Percentiles rank a stretch among this genome's conserved stretches.
These are phyloP conservation scores for Coemansia sp. DNA, from an alignment of 192 early-diverging fungal genomes.

Conservation along the genomic window DNA sequence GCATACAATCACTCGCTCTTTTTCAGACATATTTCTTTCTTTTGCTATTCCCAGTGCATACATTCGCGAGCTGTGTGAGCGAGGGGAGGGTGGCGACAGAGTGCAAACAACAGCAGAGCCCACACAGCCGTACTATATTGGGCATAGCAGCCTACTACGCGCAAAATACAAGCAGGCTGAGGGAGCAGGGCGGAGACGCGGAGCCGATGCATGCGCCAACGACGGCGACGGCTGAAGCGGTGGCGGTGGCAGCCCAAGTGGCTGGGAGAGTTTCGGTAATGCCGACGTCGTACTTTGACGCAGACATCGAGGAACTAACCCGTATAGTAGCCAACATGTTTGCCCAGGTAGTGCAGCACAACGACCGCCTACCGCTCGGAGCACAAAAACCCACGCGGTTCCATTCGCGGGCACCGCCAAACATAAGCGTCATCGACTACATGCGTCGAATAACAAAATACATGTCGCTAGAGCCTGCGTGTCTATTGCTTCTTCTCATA, in stretches of 20 bases:
- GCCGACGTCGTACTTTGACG: slow-evolving; percentile 44
- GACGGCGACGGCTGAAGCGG: not conserved
- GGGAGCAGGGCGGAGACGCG: too few species aligned
- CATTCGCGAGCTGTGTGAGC: too few species aligned
- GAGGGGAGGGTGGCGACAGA: too few species aligned
- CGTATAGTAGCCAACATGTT: slow-evolving; percentile 53
- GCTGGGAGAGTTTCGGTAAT: slow-evolving; percentile 14
- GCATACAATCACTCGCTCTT: too few species aligned
- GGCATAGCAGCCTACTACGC: too few species aligned
- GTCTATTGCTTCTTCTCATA: slow-evolving; percentile 83
- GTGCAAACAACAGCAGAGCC: too few species aligned
- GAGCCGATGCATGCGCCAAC: too few species aligned
- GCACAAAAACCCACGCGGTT: slow-evolving; percentile 81
- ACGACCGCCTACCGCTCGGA: slow-evolving; percentile 61
- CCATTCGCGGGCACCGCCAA: slow-evolving; percentile 88
- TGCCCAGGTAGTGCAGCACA: slow-evolving; percentile 59
- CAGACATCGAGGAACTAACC: slow-evolving; percentile 44
- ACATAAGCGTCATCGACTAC: slow-evolving; percentile 87
- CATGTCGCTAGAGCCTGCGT: slow-evolving; percentile 84
- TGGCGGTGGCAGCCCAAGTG: not conserved
- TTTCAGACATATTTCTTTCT: too few species aligned
- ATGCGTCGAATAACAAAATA: slow-evolving; percentile 88
- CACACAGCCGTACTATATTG: too few species aligned
- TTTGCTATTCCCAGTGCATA: too few species aligned
- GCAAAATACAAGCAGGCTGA: too few species aligned